Conservation (phyloP, 2,329 filamentous ascomycete species). For the Aspergillus piperis region DNA sequence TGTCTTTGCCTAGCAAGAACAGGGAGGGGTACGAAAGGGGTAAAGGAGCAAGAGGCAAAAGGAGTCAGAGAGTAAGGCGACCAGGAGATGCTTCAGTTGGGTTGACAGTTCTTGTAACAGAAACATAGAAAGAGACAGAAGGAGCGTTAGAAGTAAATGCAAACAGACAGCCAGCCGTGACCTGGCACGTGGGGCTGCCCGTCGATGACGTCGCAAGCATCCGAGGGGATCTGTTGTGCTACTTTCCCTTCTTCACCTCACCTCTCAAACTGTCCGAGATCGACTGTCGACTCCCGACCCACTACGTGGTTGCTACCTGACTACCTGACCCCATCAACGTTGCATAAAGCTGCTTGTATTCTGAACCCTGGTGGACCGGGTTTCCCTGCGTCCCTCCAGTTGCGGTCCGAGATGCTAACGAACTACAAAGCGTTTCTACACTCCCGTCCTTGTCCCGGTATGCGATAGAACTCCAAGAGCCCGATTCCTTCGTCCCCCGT, state of each 20-base stretch:
- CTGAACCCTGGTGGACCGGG: background rate
- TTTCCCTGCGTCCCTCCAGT: background rate
- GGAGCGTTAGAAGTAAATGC: slow-evolving; percentile 14
- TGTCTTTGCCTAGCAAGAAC: background rate
- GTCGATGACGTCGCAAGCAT: slow-evolving; percentile 29
- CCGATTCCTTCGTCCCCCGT: background rate
- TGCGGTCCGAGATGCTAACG: background rate
- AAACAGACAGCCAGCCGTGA: slow-evolving; percentile 9
- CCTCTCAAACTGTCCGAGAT: too few relatives aligned
- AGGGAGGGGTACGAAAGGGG: background rate
- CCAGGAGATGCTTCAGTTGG: background rate
- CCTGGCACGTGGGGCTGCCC: slow-evolving; percentile 22
- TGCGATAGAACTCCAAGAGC: background rate
- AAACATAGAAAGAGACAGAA: background rate
- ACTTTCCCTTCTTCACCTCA: background rate
- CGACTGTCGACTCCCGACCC: background rate
- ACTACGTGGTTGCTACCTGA: background rate
- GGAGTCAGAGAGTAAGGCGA: background rate
- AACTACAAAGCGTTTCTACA: background rate
- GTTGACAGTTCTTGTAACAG: background rate
- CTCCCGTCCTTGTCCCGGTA: background rate
- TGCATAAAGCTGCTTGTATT: background rate
- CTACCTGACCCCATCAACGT: background rate
- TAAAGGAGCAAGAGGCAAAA: background rate
- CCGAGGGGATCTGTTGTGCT: background rate